Percentiles rank a stretch among this genome's conserved stretches.
Conservation (phyloP, 768 basidiomycete genomes). For the Boletus eberwhitei region DNA sequence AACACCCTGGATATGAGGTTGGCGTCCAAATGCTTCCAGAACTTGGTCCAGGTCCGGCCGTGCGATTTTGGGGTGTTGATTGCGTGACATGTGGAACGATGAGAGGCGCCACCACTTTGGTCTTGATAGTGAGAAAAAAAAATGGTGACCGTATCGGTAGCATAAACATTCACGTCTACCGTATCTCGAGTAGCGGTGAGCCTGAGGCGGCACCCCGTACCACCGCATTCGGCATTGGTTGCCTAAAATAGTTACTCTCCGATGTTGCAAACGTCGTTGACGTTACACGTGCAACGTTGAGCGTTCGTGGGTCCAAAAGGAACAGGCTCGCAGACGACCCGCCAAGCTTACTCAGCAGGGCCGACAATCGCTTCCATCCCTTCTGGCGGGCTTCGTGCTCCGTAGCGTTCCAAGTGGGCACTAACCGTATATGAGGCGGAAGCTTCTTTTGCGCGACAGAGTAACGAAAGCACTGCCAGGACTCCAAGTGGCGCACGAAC, state of each 20-base stretch:
- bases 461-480: neutral
- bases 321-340: neutral
- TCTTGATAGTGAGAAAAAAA: slow-evolving; percentile 9
- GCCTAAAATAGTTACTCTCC: neutral
- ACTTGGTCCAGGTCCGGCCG: neutral
- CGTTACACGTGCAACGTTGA: slow-evolving; percentile 31
- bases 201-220: neutral
- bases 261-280: slow-evolving; percentile 6
- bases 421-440: neutral
- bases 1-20: neutral
- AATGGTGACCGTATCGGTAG: neutral
- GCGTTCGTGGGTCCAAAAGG: slow-evolving; percentile 5
- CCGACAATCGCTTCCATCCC: slow-evolving; percentile 6
- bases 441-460: neutral
- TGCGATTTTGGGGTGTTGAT: slow-evolving; percentile 6
- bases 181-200: neutral
- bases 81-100: slow-evolving; percentile 7
- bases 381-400: neutral
- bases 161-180: neutral
- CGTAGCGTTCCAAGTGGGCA: neutral
- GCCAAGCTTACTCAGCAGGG: slow-evolving; percentile 9
- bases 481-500: neutral
- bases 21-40: neutral
- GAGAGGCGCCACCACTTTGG: slow-evolving; percentile 2
- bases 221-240: slow-evolving; percentile 3